These are phyloP conservation scores for Glycine latifolia DNA, from an alignment of 306 rosid genomes.

Conservation along the genomic window DNA sequence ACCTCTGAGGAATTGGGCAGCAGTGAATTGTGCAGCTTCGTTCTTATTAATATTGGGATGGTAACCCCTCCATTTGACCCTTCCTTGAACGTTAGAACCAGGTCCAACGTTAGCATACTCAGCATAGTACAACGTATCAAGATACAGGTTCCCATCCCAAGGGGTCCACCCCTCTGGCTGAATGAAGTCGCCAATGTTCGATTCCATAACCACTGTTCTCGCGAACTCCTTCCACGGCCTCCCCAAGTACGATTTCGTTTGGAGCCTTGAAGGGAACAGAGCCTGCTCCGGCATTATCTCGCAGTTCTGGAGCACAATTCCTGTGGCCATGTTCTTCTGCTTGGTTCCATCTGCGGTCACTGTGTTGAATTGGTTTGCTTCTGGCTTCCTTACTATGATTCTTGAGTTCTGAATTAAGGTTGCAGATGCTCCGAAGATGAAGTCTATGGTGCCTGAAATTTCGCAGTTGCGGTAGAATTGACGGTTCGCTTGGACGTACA, in stretches of 20 bases:
- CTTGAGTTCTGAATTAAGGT: slow-evolving; percentile 64
- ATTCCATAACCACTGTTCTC: slow-evolving; percentile 67
- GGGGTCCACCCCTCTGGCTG: slow-evolving; percentile 54
- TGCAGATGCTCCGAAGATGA: slow-evolving; percentile 66
- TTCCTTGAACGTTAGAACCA: slow-evolving; percentile 50
- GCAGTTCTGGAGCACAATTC: slow-evolving; percentile 71
- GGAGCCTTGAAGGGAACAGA: slow-evolving; percentile 46
- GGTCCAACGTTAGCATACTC: slow-evolving; percentile 73
- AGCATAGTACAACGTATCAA: slow-evolving; percentile 58
- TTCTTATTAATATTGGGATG: slow-evolving; percentile 45
- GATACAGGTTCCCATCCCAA: slow-evolving; percentile 56
- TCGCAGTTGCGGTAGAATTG: slow-evolving; percentile 86
- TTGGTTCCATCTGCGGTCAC: slow-evolving; percentile 71
- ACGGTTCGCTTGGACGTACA: slow-evolving; percentile 63
- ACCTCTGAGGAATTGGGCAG: slow-evolving; percentile 45
- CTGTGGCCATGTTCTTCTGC: slow-evolving; percentile 45
- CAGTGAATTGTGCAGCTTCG: slow-evolving; percentile 59
- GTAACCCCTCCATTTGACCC: slow-evolving; percentile 67
- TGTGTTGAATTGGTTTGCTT: slow-evolving; percentile 56
- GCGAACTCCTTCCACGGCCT: slow-evolving; percentile 79
- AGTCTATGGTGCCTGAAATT: slow-evolving; percentile 78
- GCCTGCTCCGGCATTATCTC: slow-evolving; percentile 61
- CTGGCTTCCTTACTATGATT: slow-evolving; percentile 63
- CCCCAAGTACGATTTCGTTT: slow-evolving; percentile 60
- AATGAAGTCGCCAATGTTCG: slow-evolving; percentile 60